Evolutionary conservation across 1,139 yeast genomes (phyloP), one percentile per base, ranked within the genome.

Genomic region (Saccharomycopsis phalli): DNA sequence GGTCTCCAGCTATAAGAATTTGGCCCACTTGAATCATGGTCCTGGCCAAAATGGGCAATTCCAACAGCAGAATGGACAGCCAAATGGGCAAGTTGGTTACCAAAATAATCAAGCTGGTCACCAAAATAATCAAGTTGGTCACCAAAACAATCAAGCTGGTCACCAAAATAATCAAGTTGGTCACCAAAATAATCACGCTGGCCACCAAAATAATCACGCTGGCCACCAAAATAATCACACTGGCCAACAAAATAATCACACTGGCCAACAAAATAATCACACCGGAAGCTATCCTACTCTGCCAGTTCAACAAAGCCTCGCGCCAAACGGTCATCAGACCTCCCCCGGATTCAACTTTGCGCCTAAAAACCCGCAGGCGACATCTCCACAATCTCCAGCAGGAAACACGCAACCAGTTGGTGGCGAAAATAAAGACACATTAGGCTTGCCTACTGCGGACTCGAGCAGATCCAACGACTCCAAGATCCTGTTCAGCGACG

Each of bases 1-100:
- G 21, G 42, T 30, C 11, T 38, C 42, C 16, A 40, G 44, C 22
- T 31, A 39, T 13, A 42, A 39, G 17, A 39, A 39, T 16, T 31
- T 38, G 31, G n/a, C 6, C 4, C 21, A n/a, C 7, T n/a, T 39
- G 17, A 11, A 29, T n/a, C 18, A 25, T 8, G 37, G 28, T 3
- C 8, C 11, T 10, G 37, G 31, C 13, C n/a, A n/a, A n/a, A n/a
- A n/a, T n/a, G n/a, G n/a, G n/a, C n/a, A n/a, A n/a, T n/a, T n/a
- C n/a, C n/a, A n/a, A n/a, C n/a, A n/a, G n/a, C n/a, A n/a, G n/a
- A n/a, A n/a, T n/a, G n/a, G n/a, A n/a, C n/a, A n/a, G n/a, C n/a
- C n/a, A n/a, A n/a, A n/a, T n/a, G n/a, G n/a, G n/a, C n/a, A n/a
- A n/a, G n/a, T n/a, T n/a, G n/a, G n/a, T n/a, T n/a, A n/a, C n/a